A percentile compares a stretch with the other conserved stretches of the same genome.
Evolutionary conservation across 495 filamentous ascomycete species (phyloP).

Genomic region (Aspergillus bertholletiae): DNA sequence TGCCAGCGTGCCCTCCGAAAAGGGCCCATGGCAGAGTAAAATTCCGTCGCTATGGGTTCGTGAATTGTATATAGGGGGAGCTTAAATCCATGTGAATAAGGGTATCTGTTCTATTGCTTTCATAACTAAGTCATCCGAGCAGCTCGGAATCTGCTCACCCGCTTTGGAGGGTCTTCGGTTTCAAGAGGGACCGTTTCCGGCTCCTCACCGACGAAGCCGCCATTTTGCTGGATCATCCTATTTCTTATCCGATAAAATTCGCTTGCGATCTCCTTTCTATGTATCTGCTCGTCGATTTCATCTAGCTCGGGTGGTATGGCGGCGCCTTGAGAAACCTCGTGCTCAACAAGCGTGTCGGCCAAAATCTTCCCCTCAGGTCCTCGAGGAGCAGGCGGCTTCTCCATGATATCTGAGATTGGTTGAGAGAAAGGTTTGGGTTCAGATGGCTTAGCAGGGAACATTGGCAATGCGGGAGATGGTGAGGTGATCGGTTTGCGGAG

Average conservation of each 20-base stretch:
- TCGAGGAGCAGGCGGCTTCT: conserved; percentile 18
- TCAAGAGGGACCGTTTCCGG: conserved; percentile 55
- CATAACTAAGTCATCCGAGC: conserved; percentile 58
- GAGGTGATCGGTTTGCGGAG: conserved; percentile 13
- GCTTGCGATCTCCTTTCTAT: conserved; percentile 71
- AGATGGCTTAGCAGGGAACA: conserved; percentile 42
- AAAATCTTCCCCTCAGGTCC: conserved; percentile 54
- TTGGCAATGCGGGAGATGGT: conserved; percentile 22
- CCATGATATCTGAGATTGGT: conserved; percentile 35
- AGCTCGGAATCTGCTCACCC: conserved; percentile 86
- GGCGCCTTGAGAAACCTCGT: conserved; percentile 29
- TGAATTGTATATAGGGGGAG: not conserved
- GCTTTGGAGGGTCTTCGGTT: conserved; percentile 60
- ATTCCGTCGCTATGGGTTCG: too few species aligned
- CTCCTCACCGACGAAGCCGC: conserved; percentile 66
- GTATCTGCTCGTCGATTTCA: conserved; percentile 67
- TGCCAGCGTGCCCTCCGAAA: not conserved
- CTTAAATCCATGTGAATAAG: not conserved
- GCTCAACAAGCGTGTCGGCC: conserved; percentile 61
- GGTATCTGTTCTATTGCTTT: conserved; percentile 18
- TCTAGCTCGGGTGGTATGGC: conserved; percentile 54
- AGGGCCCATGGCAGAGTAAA: not conserved
- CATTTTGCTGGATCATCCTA: conserved; percentile 71
- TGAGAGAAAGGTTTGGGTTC: conserved; percentile 45
- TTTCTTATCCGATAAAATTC: conserved; percentile 81